Evolutionary conservation across 495 filamentous ascomycete species (phyloP).

Genomic region (Aspergillus bridgeri): DNA sequence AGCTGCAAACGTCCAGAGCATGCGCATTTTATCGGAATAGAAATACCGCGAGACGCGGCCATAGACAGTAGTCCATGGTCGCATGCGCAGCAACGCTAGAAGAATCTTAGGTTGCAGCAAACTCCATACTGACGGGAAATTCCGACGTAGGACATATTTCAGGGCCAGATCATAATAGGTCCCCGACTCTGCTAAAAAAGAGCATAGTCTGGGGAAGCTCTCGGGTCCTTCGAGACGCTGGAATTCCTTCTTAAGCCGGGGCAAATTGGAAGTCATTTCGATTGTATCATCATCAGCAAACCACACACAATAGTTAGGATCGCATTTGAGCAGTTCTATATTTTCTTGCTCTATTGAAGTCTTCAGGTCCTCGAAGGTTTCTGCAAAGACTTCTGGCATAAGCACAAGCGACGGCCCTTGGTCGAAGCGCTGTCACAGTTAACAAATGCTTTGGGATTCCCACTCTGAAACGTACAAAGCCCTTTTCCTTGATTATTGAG

Average conservation of each 20-base stretch:
- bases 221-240: constrained; percentile 63
- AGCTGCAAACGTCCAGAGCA: constrained; percentile 68
- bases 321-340: constrained; percentile 61
- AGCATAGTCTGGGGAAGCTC: constrained; percentile 59
- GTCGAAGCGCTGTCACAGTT: constrained; percentile 56
- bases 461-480: constrained; percentile 35
- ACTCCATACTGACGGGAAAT: constrained; percentile 54
- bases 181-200: constrained; percentile 60
- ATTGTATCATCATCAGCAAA: constrained; percentile 61
- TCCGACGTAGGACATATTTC: constrained; percentile 57
- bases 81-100: constrained; percentile 51
- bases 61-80: constrained; percentile 65
- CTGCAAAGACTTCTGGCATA: constrained; percentile 61
- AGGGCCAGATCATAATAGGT: constrained; percentile 62
- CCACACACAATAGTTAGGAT: constrained; percentile 67
- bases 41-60: constrained; percentile 58
- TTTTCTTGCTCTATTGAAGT: constrained; percentile 57
- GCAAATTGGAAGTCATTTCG: constrained; percentile 55
- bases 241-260: constrained; percentile 61
- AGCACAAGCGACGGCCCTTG: constrained; percentile 68
- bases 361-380: constrained; percentile 60
- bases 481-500: constrained; percentile 51
- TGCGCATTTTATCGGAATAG: constrained; percentile 59
- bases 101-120: constrained; percentile 46
- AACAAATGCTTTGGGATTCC: constrained; percentile 3